Percentiles rank a stretch among this genome's conserved stretches.
phyloP scores from a whole-genome alignment of 768 basidiomycete species.

The Dentipellis fragilis region DNA sequence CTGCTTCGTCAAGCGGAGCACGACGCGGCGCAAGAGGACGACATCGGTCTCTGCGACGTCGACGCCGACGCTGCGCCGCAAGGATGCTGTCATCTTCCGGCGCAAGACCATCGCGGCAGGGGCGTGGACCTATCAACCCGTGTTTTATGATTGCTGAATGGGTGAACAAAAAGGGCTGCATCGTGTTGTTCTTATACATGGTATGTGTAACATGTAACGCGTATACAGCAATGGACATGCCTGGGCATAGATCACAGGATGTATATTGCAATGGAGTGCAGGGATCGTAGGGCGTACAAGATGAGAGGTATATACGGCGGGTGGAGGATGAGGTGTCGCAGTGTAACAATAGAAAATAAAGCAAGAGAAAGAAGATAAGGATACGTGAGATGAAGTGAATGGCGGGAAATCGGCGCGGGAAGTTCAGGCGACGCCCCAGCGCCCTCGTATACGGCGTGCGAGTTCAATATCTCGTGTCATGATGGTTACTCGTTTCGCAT shows the following conservation, averaged over 20 bases:
- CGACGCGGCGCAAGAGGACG: neutral
- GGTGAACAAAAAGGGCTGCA: too few species aligned
- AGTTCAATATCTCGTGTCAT: slow-evolving; percentile 98
- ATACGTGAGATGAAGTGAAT: neutral
- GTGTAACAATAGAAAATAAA: neutral
- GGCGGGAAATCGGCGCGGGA: neutral
- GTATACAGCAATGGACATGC: neutral
- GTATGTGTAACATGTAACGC: neutral
- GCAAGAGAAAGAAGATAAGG: slow-evolving; percentile 3
- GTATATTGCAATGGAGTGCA: neutral
- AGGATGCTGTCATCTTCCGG: neutral
- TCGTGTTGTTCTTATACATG: too few species aligned
- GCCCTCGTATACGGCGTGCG: slow-evolving; percentile 88
- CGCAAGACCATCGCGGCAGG: neutral
- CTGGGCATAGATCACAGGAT: neutral
- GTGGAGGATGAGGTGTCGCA: slow-evolving; percentile 1
- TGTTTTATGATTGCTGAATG: too few species aligned
- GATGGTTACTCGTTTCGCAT: slow-evolving; percentile 95
- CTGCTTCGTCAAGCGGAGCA: neutral
- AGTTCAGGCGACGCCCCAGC: slow-evolving; percentile 50
- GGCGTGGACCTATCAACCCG: neutral
- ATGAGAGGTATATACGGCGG: neutral
- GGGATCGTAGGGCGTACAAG: too few species aligned
- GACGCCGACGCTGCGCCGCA: neutral
- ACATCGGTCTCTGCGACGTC: neutral